Percentiles rank a stretch among this genome's conserved stretches.
phyloP scores from a whole-genome alignment of 495 filamentous ascomycete genomes.

The Hypoxylon lenormandii region DNA sequence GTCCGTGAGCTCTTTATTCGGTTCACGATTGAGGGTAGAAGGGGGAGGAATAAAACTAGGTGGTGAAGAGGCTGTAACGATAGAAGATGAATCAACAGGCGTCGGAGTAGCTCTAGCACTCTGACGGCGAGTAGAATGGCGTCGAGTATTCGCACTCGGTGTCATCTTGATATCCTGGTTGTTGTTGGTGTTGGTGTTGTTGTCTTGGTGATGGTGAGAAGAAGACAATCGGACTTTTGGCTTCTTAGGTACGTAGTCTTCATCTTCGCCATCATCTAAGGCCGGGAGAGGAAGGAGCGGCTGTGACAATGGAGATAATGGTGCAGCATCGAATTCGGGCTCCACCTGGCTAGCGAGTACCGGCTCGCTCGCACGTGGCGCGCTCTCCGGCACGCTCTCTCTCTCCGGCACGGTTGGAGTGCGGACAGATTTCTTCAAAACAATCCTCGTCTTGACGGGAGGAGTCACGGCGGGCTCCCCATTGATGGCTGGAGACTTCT shows the following conservation, averaged over 20 bases:
- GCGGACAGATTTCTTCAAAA: slow-evolving; percentile 53
- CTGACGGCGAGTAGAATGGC: slow-evolving; percentile 43
- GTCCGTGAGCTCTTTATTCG: slow-evolving; percentile 52
- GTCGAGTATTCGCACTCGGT: slow-evolving; percentile 27
- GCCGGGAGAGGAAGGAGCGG: slow-evolving; percentile 17
- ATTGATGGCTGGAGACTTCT: slow-evolving; percentile 52
- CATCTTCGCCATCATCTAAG: slow-evolving; percentile 44
- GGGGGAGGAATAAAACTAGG: slow-evolving; percentile 24
- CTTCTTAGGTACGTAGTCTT: slow-evolving; percentile 47
- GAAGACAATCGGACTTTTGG: slow-evolving; percentile 37
- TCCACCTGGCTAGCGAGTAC: slow-evolving; percentile 12
- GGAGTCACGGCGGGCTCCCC: slow-evolving; percentile 40
- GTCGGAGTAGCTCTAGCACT: slow-evolving; percentile 39
- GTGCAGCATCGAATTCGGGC: slow-evolving; percentile 16
- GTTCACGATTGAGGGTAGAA: slow-evolving; percentile 38
- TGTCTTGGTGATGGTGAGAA: slow-evolving; percentile 3
- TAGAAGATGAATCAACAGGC: slow-evolving; percentile 15
- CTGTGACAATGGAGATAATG: slow-evolving; percentile 42
- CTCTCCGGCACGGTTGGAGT: slow-evolving; percentile 29
- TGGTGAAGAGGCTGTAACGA: slow-evolving; percentile 18
- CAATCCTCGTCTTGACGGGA: slow-evolving; percentile 52
- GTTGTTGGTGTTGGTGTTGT: neutral
- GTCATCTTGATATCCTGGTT: neutral
- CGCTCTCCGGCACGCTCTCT: slow-evolving; percentile 15
- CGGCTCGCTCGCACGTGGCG: slow-evolving; percentile 26